phyloP scores from a whole-genome alignment of 2,329 filamentous ascomycete species.

The Penicillium sp. region DNA sequence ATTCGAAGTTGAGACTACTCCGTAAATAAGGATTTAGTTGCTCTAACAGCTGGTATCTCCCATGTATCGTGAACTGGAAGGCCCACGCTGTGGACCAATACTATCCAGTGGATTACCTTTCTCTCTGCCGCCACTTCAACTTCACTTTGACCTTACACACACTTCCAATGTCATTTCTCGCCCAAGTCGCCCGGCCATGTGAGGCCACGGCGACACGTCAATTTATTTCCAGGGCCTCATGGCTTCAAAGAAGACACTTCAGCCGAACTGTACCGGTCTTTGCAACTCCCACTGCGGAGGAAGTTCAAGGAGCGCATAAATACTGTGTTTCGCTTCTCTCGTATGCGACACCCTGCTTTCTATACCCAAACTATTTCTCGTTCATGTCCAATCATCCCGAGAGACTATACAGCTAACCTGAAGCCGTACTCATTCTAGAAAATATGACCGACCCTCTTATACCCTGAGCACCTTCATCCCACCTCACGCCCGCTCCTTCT shows the following conservation, averaged over 20 bases:
- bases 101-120: constrained; percentile 25
- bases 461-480: constrained; percentile 85
- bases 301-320: constrained; percentile 58
- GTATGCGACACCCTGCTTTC: constrained; percentile 39
- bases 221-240: constrained; percentile 7
- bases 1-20: too few species aligned
- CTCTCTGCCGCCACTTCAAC: constrained; percentile 15
- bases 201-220: constrained; percentile 23
- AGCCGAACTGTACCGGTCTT: constrained; percentile 25
- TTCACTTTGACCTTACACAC: constrained; percentile 15
- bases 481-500: constrained; percentile 72
- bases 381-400: background rate
- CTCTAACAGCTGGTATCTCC: background rate
- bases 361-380: background rate
- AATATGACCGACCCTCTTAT: constrained; percentile 86
- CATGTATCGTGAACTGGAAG: constrained; percentile 16
- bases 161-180: constrained; percentile 28
- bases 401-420: constrained; percentile 4
- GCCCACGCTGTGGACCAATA: constrained; percentile 21
- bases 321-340: constrained; percentile 64
- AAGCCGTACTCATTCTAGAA: constrained; percentile 53
- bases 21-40: background rate
- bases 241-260: constrained; percentile 33
- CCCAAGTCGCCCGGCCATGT: constrained; percentile 26
- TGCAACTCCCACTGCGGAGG: constrained; percentile 38